Percentiles rank a stretch among this genome's conserved stretches.
phyloP scores from a whole-genome alignment of 129 eudicot species.

The Centaurea solstitialis region DNA sequence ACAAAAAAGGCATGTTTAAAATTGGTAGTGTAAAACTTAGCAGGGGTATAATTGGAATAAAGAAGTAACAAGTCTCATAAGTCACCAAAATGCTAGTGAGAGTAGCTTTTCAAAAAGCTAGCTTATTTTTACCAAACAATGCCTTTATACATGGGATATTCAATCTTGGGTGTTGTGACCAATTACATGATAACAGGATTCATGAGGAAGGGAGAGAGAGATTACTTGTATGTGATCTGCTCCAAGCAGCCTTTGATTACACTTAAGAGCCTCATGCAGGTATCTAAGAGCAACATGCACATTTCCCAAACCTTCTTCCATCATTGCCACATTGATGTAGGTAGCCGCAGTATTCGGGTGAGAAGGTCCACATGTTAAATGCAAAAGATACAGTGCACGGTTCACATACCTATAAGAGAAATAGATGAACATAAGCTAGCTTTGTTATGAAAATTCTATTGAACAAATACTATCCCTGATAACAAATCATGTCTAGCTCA shows the following conservation, averaged over 20 bases:
- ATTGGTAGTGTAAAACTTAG: no score
- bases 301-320: constrained; percentile 99
- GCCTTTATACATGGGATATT: neutral
- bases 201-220: constrained; percentile 9
- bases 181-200: neutral
- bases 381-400: constrained; percentile 95
- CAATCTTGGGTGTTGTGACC: neutral
- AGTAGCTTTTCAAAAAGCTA: no score
- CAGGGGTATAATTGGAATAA: no score
- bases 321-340: constrained; percentile 96
- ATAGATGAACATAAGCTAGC: constrained; percentile 12
- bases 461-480: neutral
- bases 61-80: no score
- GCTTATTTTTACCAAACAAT: no score
- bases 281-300: constrained; percentile 96
- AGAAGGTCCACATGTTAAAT: constrained; percentile 95
- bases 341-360: constrained; percentile 99
- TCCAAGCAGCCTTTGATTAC: constrained; percentile 94
- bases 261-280: constrained; percentile 98
- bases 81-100: no score
- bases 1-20: no score
- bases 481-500: no score
- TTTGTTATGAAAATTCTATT: neutral
- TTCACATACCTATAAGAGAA: constrained; percentile 76
- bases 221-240: constrained; percentile 95